Base-by-base conservation (phyloP, 2,329 filamentous ascomycete genomes). In the Diplocarpon mali region DNA sequence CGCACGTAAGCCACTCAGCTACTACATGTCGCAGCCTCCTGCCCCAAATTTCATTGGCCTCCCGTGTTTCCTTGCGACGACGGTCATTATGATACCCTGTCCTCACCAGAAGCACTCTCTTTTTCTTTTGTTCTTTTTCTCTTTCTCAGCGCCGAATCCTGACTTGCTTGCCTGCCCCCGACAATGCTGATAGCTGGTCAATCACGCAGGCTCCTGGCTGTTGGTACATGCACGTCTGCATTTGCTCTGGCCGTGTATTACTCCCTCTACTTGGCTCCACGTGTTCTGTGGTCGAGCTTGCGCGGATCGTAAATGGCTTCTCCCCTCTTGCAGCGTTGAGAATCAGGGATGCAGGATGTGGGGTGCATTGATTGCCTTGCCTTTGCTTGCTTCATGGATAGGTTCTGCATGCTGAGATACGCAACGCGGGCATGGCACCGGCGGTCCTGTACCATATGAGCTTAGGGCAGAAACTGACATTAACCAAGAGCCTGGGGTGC, bases 161-260 rank as follows among this genome's bases (percentile, higher is more conserved):
- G 20, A 24, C 20, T 24, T 24, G 3, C 20, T 24, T 24, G 7
- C 20, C 20, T 24, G 13, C n/a, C 31, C 7, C 34, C 40, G 40
- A 48, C 38, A 51, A 47, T 54, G 50, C 53, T 57, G 54, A 57
- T 57, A 46, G 44, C 42, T 51, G 42, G 41, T 50, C 42, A 32
- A 24, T 39, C 35, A 38, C 27, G 47, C 50, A 60, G 58, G 47
- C 45, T 59, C 38, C 15, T 60, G 36, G 52, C 49, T 40, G 41
- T 55, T 28, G 50, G 47, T 45, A 53, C 47, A 47, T 43, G 53
- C 27, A 37, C 53, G 41, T n/a, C 54, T 43, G 50, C 46, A 38
- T n/a, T 54, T 51, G 51, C 51, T 28, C 49, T 52, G 35, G 50
- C 53, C 20, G 38, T 59, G 43, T 60, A 59, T 51, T 45, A 44